Evolutionary conservation across 108 stramenopile genomes (phyloP).

Genomic region (Bacterosira constricta): DNA sequence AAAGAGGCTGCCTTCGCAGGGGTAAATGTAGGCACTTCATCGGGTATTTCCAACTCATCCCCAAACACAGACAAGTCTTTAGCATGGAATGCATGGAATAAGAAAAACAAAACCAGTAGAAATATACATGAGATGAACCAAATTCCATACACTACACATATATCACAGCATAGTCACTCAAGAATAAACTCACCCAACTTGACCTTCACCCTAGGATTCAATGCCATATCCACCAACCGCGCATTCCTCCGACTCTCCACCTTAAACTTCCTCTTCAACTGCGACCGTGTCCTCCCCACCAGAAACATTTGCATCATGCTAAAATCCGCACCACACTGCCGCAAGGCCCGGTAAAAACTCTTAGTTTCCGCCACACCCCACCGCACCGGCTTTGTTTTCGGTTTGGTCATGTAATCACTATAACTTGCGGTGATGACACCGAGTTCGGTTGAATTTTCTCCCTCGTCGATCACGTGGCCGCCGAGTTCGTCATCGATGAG

Average conservation of each 20-base stretch:
- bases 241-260: constrained; percentile 66
- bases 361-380: constrained; percentile 79
- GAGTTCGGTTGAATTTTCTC: constrained; percentile 11
- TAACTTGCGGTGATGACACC: constrained; percentile 28
- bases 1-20: not conserved
- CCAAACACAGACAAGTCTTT: constrained; percentile 32
- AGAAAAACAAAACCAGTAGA: not conserved
- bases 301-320: constrained; percentile 71
- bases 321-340: constrained; percentile 83
- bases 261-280: constrained; percentile 80
- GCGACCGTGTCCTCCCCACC: constrained; percentile 56
- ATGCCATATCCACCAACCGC: constrained; percentile 72
- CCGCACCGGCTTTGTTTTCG: constrained; percentile 5
- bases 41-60: constrained; percentile 32
- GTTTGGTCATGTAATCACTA: constrained; percentile 17
- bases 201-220: constrained; percentile 58
- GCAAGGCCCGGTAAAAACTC: constrained; percentile 68
- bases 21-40: constrained; percentile 6
- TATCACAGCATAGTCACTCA: no score
- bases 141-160: no score
- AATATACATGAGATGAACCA: not conserved
- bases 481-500: constrained; percentile 41
- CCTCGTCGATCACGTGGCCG: constrained; percentile 21
- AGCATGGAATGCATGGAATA: no score
- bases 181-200: constrained; percentile 34